Percentiles rank a stretch among this genome's conserved stretches.
Evolutionary conservation across 2,329 filamentous ascomycete species (phyloP).

Genomic region (Diaporthe helianthi): DNA sequence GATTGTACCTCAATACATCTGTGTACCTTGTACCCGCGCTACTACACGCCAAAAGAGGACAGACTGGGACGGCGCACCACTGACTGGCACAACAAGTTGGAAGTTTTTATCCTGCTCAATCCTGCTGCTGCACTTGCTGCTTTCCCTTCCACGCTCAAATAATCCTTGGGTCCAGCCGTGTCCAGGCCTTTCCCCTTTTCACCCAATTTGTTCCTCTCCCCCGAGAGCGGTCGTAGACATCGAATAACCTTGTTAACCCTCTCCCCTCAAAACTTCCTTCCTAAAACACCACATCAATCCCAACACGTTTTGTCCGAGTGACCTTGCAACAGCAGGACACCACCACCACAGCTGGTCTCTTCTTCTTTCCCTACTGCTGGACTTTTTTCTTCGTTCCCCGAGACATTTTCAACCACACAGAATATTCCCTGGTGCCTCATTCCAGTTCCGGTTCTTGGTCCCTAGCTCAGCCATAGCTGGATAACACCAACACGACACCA

Average conservation of each 20-base stretch:
- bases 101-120: background rate
- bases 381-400: background rate
- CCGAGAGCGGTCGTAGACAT: constrained; percentile 12
- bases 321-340: background rate
- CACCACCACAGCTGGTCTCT: background rate
- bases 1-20: background rate
- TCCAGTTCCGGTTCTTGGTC: background rate
- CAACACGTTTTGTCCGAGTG: constrained; percentile 11
- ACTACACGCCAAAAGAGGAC: constrained; percentile 21
- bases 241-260: background rate
- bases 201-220: constrained; percentile 1
- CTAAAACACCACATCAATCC: constrained; percentile 9
- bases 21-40: constrained; percentile 2
- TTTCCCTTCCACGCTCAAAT: background rate
- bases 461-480: background rate
- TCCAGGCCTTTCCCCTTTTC: background rate
- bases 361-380: background rate
- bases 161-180: constrained; percentile 17
- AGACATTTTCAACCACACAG: background rate
- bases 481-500: background rate
- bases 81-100: background rate
- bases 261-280: background rate
- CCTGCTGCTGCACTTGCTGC: background rate
- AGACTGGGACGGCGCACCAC: background rate
- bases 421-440: constrained; percentile 5